These are phyloP conservation scores for Vitis labrusca DNA, from an alignment of 164 flowering plant genomes.

Conservation along the genomic window DNA sequence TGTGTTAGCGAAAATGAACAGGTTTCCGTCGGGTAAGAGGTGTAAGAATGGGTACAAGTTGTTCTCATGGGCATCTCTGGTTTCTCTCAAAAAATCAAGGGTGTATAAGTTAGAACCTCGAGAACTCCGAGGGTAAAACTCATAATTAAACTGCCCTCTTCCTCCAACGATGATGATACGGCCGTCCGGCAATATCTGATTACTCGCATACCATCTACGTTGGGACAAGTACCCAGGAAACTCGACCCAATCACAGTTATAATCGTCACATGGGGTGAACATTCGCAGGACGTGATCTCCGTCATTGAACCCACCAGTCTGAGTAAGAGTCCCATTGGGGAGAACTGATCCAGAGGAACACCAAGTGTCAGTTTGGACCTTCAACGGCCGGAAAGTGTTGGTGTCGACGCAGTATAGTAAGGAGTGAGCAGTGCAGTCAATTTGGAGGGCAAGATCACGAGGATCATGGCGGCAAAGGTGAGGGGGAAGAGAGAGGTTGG, in stretches of 20 bases:
- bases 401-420: conserved; percentile 38
- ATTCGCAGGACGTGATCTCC: conserved; percentile 49
- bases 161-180: conserved; percentile 54
- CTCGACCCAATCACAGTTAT: conserved; percentile 59
- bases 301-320: conserved; percentile 65
- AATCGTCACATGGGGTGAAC: conserved; percentile 30
- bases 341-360: conserved; percentile 60
- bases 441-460: conserved; percentile 23
- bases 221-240: conserved; percentile 19
- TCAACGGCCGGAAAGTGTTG: conserved; percentile 44
- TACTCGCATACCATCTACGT: conserved; percentile 59
- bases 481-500: conserved; percentile 46
- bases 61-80: conserved; percentile 37
- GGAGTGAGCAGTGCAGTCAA: conserved; percentile 66
- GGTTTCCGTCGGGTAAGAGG: conserved; percentile 55
- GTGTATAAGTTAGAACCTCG: background rate
- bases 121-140: conserved; percentile 39
- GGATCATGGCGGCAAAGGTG: conserved; percentile 40
- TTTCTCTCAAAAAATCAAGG: conserved; percentile 37
- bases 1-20: conserved; percentile 63
- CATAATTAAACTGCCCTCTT: conserved; percentile 50
- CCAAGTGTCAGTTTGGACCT: conserved; percentile 61
- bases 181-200: conserved; percentile 57
- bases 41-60: conserved; percentile 61
- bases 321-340: conserved; percentile 51